Base-by-base conservation (phyloP, 176 grass and related monocot species). In the Musa itinerans region DNA sequence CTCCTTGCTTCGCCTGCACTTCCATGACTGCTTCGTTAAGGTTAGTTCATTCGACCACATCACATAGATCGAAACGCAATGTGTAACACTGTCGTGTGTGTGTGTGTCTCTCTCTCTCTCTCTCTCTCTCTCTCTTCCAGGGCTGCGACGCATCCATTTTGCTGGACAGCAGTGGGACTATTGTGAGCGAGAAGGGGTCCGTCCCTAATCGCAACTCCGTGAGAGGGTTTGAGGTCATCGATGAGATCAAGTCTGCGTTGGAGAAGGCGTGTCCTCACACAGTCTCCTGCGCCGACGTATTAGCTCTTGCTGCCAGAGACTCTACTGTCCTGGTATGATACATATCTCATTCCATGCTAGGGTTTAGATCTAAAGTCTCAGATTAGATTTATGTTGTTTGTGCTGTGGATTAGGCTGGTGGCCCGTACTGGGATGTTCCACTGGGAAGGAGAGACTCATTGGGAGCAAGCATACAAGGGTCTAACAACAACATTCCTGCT, bases 1-100 rank as follows among this genome's bases (percentile, higher is more conserved):
- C 57, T 96, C 93, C 0, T 71, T 96, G 52, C 81, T 96, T 12
- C 89, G 92, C 63, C 62, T 96, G 65, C 92, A 96, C 82, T 96
- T 96, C 85, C 92, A 96, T 81, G 92, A 96, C 86, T 96, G 92
- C 78, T 96, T 96, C 67, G 92, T 96, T 11, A 82, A 87, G 85
- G 85, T 83, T 62, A 25, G 7, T 57, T 34, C 26, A 52, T 52
- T 17, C 64, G 57, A 43, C 34, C 13, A n/a, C 0, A 19, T 62
- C 57, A 62, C 20, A 62, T 61, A 4, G 15, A 61, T 61, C 34
- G 34, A 43, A 43, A 43, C 34, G 34, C 34, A 43, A 43, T 43
- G 4, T 43, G 34, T 43, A 43, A 43, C 4, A 43, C 34, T 43
- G 34, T 6, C 13, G 15, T n/a, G 13, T 20, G 57, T 17, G 15